Base-by-base conservation (phyloP, 2,329 filamentous ascomycete genomes). In the Ilyonectria destructans region DNA sequence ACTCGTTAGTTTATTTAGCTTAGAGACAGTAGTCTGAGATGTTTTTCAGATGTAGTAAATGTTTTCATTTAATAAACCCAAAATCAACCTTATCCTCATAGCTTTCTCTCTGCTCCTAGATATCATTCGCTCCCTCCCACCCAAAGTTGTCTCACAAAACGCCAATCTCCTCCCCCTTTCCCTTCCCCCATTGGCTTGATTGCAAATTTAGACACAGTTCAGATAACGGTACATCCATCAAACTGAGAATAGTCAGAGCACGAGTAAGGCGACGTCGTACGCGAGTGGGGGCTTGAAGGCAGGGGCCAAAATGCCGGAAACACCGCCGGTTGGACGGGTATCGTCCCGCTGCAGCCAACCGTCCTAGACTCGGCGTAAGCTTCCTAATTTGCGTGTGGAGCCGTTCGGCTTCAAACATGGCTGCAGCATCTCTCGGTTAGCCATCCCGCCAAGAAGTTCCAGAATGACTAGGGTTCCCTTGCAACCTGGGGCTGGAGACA, bases 281-380 rank as follows among this genome's bases (percentile, higher is more conserved):
- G 19, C 21, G 23, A 8, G 46, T 35, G n/a, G 23, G n/a, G 13
- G 37, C 23, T 62, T 45, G 49, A 62, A 35, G 29, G 46, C 59
- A 48, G 51, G 59, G 40, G 49, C 6, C 51, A 43, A 43, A 45
- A 33, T 61, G 58, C 58, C 58, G 58, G 19, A 61, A 52, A 61
- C 58, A 54, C 54, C 26, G 17, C 23, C 33, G 45, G 31, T n/a
- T 37, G 13, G 43, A 19, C 57, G 58, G 46, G 46, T 29, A 60
- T 60, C 58, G 4, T 51, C 3, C 35, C 58, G 58, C 29, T 61
- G 19, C 48, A 23, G 21, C 35, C 19, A 45, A 15, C 8, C 58
- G 33, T n/a, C 43, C 29, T 31, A 45, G 43, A 45, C 3, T 19
- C 17, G 17, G 43, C 1, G 17, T 7, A 19, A 21, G 8, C 43